Percentiles rank a stretch among this genome's conserved stretches.
These are phyloP conservation scores for Phytophthora idaei DNA, from an alignment of 352 stramenopile genomes.

Conservation along the genomic window DNA sequence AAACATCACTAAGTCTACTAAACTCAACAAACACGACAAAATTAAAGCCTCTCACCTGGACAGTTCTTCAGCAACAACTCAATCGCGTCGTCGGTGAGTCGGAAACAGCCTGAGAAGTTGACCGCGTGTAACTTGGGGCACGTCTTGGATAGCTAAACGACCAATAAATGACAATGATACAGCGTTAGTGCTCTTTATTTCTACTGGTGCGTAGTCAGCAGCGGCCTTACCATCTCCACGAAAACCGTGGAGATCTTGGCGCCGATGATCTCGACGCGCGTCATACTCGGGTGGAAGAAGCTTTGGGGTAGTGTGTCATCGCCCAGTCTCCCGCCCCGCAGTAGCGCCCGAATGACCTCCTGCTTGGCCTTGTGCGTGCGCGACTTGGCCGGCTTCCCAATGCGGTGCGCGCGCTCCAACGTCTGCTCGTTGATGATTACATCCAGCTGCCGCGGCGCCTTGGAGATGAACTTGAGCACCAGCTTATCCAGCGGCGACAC, in stretches of 20 bases:
- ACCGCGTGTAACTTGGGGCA: slow-evolving; percentile 87
- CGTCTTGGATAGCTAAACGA: slow-evolving; percentile 61
- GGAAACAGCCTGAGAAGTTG: slow-evolving; percentile 89
- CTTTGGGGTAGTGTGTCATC: slow-evolving; percentile 82
- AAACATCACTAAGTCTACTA: not conserved
- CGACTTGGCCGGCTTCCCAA: slow-evolving; percentile 74
- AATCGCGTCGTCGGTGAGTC: slow-evolving; percentile 86
- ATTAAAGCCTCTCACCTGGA: slow-evolving; percentile 43
- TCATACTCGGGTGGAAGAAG: slow-evolving; percentile 90
- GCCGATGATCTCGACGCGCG: slow-evolving; percentile 83
- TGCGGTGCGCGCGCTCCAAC: slow-evolving; percentile 70
- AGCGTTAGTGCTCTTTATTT: not conserved
- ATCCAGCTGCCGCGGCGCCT: slow-evolving; percentile 66
- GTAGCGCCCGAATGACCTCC: slow-evolving; percentile 81
- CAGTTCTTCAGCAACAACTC: slow-evolving; percentile 83
- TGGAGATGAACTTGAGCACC: slow-evolving; percentile 91
- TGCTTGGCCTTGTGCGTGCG: slow-evolving; percentile 89
- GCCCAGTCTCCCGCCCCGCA: slow-evolving; percentile 71
- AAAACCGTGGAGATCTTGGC: slow-evolving; percentile 86
- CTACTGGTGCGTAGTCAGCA: not conserved
- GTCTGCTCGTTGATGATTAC: slow-evolving; percentile 77
- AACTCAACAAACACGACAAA: not conserved
- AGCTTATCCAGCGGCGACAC: slow-evolving; percentile 82
- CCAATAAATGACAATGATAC: slow-evolving; percentile 8
- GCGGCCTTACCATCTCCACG: slow-evolving; percentile 56